phyloP scores from a whole-genome alignment of 306 rosid genomes.

The Urtica urens region DNA sequence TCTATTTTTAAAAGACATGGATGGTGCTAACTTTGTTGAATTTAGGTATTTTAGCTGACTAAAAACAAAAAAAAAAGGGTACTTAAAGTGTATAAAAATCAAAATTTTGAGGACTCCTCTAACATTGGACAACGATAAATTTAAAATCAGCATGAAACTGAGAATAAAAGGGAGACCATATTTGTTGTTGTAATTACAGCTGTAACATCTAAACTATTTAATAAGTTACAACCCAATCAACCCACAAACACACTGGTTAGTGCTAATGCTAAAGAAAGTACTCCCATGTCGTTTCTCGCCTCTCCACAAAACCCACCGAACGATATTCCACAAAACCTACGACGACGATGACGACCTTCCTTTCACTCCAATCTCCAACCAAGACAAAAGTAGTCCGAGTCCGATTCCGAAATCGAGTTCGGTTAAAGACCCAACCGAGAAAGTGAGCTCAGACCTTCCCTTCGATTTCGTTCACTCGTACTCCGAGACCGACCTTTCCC shows the following conservation, averaged over 20 bases:
- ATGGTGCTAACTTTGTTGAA: too few relatives aligned
- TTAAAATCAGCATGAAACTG: too few relatives aligned
- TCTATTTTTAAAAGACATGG: too few relatives aligned
- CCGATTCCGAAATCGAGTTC: background rate
- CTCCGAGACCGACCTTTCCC: conserved; percentile 44
- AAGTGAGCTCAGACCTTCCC: conserved; percentile 56
- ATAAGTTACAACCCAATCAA: too few relatives aligned
- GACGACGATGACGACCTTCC: conserved; percentile 54
- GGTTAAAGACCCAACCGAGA: conserved; percentile 15
- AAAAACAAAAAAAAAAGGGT: too few relatives aligned
- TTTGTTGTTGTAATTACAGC: too few relatives aligned
- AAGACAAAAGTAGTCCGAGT: conserved; percentile 8
- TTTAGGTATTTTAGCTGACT: too few relatives aligned
- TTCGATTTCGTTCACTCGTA: conserved; percentile 77
- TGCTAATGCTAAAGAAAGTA: conserved; percentile 23
- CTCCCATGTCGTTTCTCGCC: conserved; percentile 14
- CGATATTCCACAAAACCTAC: conserved; percentile 7
- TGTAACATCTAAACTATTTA: too few relatives aligned
- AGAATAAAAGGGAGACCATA: too few relatives aligned
- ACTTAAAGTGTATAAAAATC: too few relatives aligned
- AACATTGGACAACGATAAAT: too few relatives aligned
- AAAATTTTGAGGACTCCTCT: too few relatives aligned
- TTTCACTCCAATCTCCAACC: conserved; percentile 38
- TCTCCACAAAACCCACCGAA: conserved; percentile 1
- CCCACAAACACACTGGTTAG: background rate